Conservation (phyloP, 768 basidiomycete genomes). For the Tubosaeta brunneosetosa region DNA sequence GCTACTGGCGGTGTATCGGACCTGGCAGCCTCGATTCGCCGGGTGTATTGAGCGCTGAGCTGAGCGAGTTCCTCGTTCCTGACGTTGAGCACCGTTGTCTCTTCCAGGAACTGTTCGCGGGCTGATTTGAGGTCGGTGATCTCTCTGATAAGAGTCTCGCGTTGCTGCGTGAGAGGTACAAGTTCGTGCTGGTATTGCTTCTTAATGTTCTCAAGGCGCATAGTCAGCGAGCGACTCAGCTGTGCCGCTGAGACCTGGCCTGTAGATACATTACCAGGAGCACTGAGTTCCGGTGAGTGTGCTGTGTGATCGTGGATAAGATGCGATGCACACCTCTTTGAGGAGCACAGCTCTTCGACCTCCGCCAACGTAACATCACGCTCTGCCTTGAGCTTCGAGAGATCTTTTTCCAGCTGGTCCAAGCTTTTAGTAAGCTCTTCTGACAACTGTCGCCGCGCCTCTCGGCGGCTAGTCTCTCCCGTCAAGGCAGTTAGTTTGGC, state of each 20-base stretch:
- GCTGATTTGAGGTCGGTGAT: constrained; percentile 82
- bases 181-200: constrained; percentile 85
- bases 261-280: constrained; percentile 22
- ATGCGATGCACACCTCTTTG: constrained; percentile 53
- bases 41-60: constrained; percentile 75
- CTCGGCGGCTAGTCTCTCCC: constrained; percentile 71
- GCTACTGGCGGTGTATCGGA: constrained; percentile 11
- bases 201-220: constrained; percentile 83
- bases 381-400: constrained; percentile 84
- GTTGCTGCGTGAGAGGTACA: constrained; percentile 75
- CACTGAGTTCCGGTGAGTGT: constrained; percentile 19
- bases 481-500: constrained; percentile 81
- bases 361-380: constrained; percentile 91
- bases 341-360: constrained; percentile 80
- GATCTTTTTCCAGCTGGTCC: constrained; percentile 73
- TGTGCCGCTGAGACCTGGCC: constrained; percentile 39
- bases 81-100: constrained; percentile 84
- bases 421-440: constrained; percentile 76
- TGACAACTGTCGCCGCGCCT: constrained; percentile 73
- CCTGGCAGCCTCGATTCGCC: constrained; percentile 58
- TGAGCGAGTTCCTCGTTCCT: constrained; percentile 92
- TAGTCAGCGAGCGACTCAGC: constrained; percentile 69
- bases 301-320: constrained; percentile 16
- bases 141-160: constrained; percentile 74
- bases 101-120: constrained; percentile 83